Evolutionary conservation across 2,329 filamentous ascomycete genomes (phyloP).

Genomic region (Alternaria sp.): DNA sequence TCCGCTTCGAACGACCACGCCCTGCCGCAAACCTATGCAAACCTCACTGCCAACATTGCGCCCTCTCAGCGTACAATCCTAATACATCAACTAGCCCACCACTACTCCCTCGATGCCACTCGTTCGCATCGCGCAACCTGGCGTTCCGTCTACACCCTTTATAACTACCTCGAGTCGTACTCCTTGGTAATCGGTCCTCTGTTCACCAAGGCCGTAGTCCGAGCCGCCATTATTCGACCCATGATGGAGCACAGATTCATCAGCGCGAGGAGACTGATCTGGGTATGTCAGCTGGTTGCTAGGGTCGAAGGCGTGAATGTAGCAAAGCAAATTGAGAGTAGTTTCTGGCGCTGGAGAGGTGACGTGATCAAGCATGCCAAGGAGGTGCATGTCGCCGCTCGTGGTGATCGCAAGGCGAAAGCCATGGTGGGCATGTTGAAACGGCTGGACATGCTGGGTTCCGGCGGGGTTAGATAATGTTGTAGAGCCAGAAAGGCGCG

Average conservation of each 20-base stretch:
- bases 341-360: constrained; percentile 43
- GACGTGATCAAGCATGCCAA: constrained; percentile 41
- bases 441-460: constrained; percentile 36
- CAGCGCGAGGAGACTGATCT: constrained; percentile 38
- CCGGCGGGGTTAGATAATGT: not conserved
- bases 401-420: constrained; percentile 29
- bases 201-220: constrained; percentile 43
- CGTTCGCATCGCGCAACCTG: constrained; percentile 30
- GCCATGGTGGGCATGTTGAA: constrained; percentile 44
- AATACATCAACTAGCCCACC: constrained; percentile 46
- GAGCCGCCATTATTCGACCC: constrained; percentile 36
- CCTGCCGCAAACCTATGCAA: constrained; percentile 37
- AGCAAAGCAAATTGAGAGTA: constrained; percentile 39
- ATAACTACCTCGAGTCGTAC: constrained; percentile 36
- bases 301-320: constrained; percentile 41
- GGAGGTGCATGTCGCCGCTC: constrained; percentile 22
- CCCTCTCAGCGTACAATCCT: constrained; percentile 28
- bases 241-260: constrained; percentile 42
- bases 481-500: not conserved
- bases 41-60: constrained; percentile 24
- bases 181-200: constrained; percentile 38
- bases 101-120: constrained; percentile 42
- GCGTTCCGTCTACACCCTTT: constrained; percentile 42
- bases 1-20: constrained; percentile 32
- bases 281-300: constrained; percentile 43